Percentiles rank a stretch among this genome's conserved stretches.
These are phyloP conservation scores for Nicotiana noctiflora DNA, from an alignment of 257 asterid species.

Conservation along the genomic window DNA sequence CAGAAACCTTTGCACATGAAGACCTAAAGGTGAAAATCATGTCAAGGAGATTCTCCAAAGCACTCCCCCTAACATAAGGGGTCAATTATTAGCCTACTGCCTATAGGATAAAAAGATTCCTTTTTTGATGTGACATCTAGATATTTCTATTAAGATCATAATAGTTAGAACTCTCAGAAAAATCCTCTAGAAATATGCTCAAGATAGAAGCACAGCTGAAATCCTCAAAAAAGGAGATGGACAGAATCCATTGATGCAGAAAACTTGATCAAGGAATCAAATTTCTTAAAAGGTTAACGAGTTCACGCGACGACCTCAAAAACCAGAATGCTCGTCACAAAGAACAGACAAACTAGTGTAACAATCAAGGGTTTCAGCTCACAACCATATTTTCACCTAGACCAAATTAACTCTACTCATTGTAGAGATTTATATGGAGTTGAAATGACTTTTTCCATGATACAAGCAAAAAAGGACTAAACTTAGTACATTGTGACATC, in stretches of 20 bases:
- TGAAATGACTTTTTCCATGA: too few species aligned
- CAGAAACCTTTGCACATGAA: not conserved
- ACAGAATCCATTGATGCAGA: not conserved
- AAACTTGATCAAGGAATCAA: not conserved
- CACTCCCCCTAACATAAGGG: constrained; percentile 37
- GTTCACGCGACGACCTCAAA: not conserved
- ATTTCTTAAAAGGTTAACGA: not conserved
- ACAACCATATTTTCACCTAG: not conserved
- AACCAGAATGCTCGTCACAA: not conserved
- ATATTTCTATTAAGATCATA: constrained; percentile 32
- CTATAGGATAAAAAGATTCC: constrained; percentile 53
- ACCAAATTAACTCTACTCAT: not conserved
- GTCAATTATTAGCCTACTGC: constrained; percentile 39
- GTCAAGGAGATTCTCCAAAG: constrained; percentile 51
- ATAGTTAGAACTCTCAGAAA: constrained; percentile 18
- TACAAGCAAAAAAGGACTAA: not conserved
- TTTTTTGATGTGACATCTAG: constrained; percentile 37
- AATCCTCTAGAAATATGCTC: constrained; percentile 24
- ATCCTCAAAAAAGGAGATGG: not conserved
- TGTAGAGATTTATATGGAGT: not conserved
- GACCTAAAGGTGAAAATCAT: not conserved
- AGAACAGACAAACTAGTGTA: not conserved
- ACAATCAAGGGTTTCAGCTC: not conserved
- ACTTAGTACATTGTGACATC: not conserved
- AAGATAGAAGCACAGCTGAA: not conserved